Evolutionary conservation across 2,329 filamentous ascomycete genomes (phyloP).

Genomic region (Penicillium verrucosum): DNA sequence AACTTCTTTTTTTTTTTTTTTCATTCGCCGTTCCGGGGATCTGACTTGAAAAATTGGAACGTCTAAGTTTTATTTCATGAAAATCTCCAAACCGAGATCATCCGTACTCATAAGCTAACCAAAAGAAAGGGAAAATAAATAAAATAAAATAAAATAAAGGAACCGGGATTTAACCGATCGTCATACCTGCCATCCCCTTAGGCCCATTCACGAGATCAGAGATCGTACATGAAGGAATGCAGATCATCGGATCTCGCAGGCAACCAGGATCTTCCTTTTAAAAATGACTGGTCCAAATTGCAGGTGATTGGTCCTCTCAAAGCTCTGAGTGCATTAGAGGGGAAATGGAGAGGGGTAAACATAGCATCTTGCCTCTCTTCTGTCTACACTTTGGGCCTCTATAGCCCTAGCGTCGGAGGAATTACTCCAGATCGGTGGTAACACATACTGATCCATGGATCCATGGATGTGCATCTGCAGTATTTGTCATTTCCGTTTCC

Average conservation of each 20-base stretch:
- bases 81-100: neutral
- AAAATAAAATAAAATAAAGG: neutral
- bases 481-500: conserved; percentile 9
- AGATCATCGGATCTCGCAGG: conserved; percentile 25
- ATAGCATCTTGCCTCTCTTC: neutral
- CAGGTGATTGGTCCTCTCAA: neutral
- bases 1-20: no score
- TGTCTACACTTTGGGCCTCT: neutral
- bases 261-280: conserved; percentile 3
- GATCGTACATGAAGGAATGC: conserved; percentile 25
- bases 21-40: neutral
- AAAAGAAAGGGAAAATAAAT: neutral
- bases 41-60: neutral
- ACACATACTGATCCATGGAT: neutral
- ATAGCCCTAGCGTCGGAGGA: neutral
- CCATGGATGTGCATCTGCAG: neutral
- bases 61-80: neutral
- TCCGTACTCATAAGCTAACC: neutral
- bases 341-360: neutral
- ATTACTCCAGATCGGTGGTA: conserved; percentile 1
- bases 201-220: conserved; percentile 13
- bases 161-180: conserved; percentile 12
- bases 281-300: conserved; percentile 4
- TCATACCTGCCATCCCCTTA: conserved; percentile 8
- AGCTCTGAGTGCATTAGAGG: conserved; percentile 8